These are phyloP conservation scores for Fusarium devonianum DNA, from an alignment of 2,329 filamentous ascomycete species.

Conservation along the genomic window DNA sequence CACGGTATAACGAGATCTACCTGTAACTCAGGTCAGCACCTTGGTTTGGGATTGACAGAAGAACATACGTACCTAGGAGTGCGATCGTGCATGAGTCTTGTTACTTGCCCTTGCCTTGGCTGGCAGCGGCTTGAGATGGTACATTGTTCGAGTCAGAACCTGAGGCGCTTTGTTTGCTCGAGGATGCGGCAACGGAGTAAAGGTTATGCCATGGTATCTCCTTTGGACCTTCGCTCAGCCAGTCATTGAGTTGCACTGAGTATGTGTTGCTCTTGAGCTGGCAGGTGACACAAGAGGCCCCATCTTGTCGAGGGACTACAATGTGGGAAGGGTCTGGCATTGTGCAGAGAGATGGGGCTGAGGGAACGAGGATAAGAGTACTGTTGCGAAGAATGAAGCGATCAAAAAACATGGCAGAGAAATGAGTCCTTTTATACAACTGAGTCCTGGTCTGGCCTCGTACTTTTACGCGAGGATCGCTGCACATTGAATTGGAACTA, in stretches of 20 bases:
- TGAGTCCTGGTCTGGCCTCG: no score
- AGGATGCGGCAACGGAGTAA: not conserved
- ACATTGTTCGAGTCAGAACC: rapidly evolving
- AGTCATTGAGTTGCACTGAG: not conserved
- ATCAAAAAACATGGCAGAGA: no score
- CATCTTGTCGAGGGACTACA: not conserved
- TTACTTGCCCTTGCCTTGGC: constrained; percentile 8
- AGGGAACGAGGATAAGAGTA: not conserved
- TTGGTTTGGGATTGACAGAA: rapidly evolving
- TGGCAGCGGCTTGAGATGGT: not conserved
- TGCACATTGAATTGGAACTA: no score
- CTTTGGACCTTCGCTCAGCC: constrained; percentile 3
- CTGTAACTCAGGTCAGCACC: no score
- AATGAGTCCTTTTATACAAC: no score
- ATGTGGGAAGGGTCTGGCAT: rapidly evolving
- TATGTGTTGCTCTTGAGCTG: not conserved
- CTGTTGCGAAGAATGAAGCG: not conserved
- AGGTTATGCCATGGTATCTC: constrained; percentile 11
- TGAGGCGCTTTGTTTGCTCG: rapidly evolving
- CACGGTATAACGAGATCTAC: no score
- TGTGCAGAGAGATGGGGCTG: not conserved
- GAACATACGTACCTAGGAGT: not conserved
- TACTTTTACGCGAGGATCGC: no score
- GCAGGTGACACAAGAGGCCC: rapidly evolving
- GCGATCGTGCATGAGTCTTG: not conserved